Evolutionary conservation across 805 yeast species (phyloP).

Genomic region (Candida pini): DNA sequence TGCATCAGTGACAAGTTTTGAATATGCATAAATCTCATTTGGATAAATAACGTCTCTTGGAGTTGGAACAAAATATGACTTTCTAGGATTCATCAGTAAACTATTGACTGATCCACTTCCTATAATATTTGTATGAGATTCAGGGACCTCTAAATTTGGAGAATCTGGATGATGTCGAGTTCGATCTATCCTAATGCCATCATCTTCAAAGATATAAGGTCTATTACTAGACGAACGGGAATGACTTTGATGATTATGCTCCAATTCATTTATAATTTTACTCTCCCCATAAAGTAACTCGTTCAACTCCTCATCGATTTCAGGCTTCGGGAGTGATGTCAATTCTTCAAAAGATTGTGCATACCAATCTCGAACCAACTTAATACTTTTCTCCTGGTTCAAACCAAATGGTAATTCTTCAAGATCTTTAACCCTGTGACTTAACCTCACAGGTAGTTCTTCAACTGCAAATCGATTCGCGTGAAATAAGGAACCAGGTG

Average conservation of each 20-base stretch:
- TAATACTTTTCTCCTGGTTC: slow-evolving; percentile 66
- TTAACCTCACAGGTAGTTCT: slow-evolving; percentile 81
- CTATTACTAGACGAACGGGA: slow-evolving; percentile 4
- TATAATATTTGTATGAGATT: slow-evolving; percentile 5
- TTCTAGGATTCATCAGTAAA: slow-evolving; percentile 29
- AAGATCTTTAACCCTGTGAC: slow-evolving; percentile 79
- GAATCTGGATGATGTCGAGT: slow-evolving; percentile 11
- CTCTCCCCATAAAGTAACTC: slow-evolving; percentile 27
- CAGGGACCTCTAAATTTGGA: slow-evolving; percentile 6
- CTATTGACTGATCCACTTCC: too few relatives aligned
- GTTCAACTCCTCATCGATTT: slow-evolving; percentile 37
- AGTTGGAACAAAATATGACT: slow-evolving; percentile 45
- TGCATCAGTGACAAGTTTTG: slow-evolving; percentile 58
- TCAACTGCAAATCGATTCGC: slow-evolving; percentile 83
- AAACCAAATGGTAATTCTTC: slow-evolving; percentile 76
- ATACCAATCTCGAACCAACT: slow-evolving; percentile 80
- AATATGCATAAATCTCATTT: slow-evolving; percentile 66
- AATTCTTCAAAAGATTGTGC: slow-evolving; percentile 85
- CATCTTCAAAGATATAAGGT: slow-evolving; percentile 37
- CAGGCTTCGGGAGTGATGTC: slow-evolving; percentile 57
- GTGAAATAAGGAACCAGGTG: slow-evolving; percentile 70
- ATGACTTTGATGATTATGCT: slow-evolving; percentile 5
- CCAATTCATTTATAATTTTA: slow-evolving; percentile 2
- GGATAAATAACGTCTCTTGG: slow-evolving; percentile 62
- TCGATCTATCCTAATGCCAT: slow-evolving; percentile 35